These are phyloP conservation scores for Starmerella sp. DNA, from an alignment of 805 yeast species.

Conservation along the genomic window DNA sequence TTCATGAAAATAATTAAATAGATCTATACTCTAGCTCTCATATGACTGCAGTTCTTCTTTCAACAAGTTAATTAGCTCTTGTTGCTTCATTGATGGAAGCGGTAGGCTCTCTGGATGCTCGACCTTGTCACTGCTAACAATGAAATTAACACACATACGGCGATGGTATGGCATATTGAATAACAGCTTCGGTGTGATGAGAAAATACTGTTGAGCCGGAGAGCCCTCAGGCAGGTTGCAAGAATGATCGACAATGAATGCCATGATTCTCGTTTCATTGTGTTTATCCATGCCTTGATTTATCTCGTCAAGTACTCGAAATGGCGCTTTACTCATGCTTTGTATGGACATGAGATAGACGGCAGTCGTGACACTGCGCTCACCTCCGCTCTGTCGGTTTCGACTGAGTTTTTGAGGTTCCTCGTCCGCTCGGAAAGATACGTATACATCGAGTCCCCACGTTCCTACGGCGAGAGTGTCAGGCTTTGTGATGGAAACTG, in stretches of 20 bases:
- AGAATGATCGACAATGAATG: conserved; percentile 73
- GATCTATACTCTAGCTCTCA: not conserved
- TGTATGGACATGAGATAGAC: conserved; percentile 83
- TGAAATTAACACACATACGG: conserved; percentile 77
- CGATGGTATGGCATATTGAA: conserved; percentile 66
- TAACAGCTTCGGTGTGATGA: conserved; percentile 84
- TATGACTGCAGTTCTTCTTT: not conserved
- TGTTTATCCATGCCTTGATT: conserved; percentile 97
- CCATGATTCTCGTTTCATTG: conserved; percentile 79
- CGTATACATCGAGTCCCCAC: conserved; percentile 78
- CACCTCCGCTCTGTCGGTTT: conserved; percentile 96
- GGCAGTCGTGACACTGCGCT: conserved; percentile 89
- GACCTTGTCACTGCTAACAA: conserved; percentile 40
- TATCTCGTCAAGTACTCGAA: conserved; percentile 92
- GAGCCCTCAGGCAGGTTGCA: conserved; percentile 35
- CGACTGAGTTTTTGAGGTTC: conserved; percentile 62
- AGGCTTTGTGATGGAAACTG: conserved; percentile 45
- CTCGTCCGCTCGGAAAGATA: conserved; percentile 71
- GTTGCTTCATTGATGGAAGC: not conserved
- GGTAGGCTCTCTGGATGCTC: not conserved
- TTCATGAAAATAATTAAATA: no score
- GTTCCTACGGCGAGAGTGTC: conserved; percentile 27
- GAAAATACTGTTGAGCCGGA: conserved; percentile 65
- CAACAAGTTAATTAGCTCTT: not conserved
- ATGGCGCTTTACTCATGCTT: conserved; percentile 77